Conservation (phyloP, 1,284 basidiomycete species). For the Mycena sp. region DNA sequence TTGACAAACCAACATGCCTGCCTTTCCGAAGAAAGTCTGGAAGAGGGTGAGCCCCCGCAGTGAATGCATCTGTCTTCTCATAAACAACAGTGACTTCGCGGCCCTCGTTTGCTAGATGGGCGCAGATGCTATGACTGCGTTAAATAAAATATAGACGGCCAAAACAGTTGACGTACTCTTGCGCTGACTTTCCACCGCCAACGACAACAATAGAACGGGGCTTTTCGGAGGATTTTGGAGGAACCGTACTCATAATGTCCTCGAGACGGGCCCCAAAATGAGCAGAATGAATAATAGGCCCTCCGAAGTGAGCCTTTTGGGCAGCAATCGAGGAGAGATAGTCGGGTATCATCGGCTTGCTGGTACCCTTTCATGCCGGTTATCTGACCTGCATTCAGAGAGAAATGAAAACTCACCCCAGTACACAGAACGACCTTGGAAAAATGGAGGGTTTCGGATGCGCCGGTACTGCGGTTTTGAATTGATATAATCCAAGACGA, state of each 20-base stretch:
- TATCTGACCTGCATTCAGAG: background rate
- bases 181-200: constrained; percentile 66
- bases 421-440: constrained; percentile 62
- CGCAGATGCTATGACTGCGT: constrained; percentile 47
- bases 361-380: constrained; percentile 57
- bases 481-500: constrained; percentile 41
- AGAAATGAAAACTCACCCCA: constrained; percentile 48
- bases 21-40: constrained; percentile 62
- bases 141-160: background rate
- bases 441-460: constrained; percentile 44
- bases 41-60: constrained; percentile 28
- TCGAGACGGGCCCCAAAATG: constrained; percentile 52
- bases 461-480: constrained; percentile 13
- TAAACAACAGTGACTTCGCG: constrained; percentile 59
- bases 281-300: constrained; percentile 60
- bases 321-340: constrained; percentile 48
- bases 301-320: constrained; percentile 48
- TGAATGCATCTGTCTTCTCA: constrained; percentile 43
- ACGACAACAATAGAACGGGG: constrained; percentile 52
- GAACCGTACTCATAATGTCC: constrained; percentile 47
- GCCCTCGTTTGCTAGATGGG: constrained; percentile 56
- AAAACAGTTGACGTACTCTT: constrained; percentile 49
- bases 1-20: constrained; percentile 47
- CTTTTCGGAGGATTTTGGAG: constrained; percentile 13
- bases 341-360: constrained; percentile 53